phyloP scores from a whole-genome alignment of 2,329 filamentous ascomycete genomes.

The Scytalidium sp. region DNA sequence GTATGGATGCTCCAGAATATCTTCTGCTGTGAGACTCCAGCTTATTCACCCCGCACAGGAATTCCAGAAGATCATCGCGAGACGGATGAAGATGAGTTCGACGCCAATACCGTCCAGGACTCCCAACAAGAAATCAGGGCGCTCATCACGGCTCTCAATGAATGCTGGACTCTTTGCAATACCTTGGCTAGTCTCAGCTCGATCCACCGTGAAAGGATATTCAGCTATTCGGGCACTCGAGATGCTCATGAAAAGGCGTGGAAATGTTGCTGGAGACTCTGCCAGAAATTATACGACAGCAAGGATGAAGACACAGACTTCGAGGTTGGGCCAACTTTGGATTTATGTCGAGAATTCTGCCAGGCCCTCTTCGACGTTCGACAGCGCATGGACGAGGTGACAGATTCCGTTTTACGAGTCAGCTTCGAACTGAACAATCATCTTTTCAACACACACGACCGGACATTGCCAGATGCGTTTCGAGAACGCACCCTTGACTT shows the following conservation, averaged over 20 bases:
- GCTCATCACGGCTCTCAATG: constrained; percentile 72
- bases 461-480: constrained; percentile 79
- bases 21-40: constrained; percentile 4
- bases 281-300: constrained; percentile 82
- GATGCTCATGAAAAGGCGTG: constrained; percentile 84
- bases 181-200: constrained; percentile 83
- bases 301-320: constrained; percentile 67
- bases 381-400: constrained; percentile 70
- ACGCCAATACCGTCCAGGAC: constrained; percentile 35
- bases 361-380: constrained; percentile 87
- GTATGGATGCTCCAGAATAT: constrained; percentile 43
- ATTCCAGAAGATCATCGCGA: constrained; percentile 41
- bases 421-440: constrained; percentile 97
- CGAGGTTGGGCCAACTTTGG: constrained; percentile 71
- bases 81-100: constrained; percentile 50
- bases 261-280: constrained; percentile 92
- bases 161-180: constrained; percentile 94
- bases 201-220: constrained; percentile 75
- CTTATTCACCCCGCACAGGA: constrained; percentile 25
- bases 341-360: constrained; percentile 88
- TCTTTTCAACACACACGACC: constrained; percentile 87
- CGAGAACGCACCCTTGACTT: constrained; percentile 89
- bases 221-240: constrained; percentile 69
- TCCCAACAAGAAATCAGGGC: constrained; percentile 63
- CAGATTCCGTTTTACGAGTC: constrained; percentile 84